Base-by-base conservation (phyloP, 352 stramenopile species). In the Pythium phragmitis region DNA sequence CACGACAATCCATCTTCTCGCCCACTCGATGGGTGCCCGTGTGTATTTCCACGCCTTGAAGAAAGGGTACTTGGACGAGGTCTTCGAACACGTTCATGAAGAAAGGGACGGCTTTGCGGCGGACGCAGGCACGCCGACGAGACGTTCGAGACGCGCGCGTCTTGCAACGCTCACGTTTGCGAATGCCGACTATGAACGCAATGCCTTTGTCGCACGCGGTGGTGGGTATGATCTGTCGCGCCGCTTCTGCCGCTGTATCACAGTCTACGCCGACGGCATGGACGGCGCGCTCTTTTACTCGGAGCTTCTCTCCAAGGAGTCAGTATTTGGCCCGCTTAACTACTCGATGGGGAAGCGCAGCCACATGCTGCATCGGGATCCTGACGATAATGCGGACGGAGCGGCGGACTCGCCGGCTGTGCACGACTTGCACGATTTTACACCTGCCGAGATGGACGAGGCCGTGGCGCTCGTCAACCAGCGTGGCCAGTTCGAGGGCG, bases 381-480 rank as follows among this genome's bases (percentile, higher is more conserved):
- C 37, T 19, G 34, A 60, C 11, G 48, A 62, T 39, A 1, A 36
- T 21, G 16, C 3, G 9, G 48, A 55, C 5, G 30, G 19, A 19
- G 23, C 41, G 8, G 7, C 4, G 36, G 37, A 19, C 8, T 19
- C 34, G 36, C 21, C 4, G 17, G 16, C 14, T n/a, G 7, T 39
- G 16, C 41, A 56, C 21, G 3, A 54, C n/a, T 9, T 37, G 28
- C 60, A 67, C 50, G 53, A 62, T 19, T 43, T 62, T 3, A 26
- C 59, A 9, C 65, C 62, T 12, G 68, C 70, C 42, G 76, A 87
- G 45, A 73, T 89, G 67, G 79, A 89, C 54, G 23, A 75, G 13
- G 82, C 82, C 9, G 72, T 85, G 30, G 75, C 79, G 7, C 49
- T 70, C 4, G 70, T 91, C 49, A 91, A 91, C 41, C 77, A 88